Conservation (phyloP, 2,329 filamentous ascomycete species). For the Drechmeria coniospora region DNA sequence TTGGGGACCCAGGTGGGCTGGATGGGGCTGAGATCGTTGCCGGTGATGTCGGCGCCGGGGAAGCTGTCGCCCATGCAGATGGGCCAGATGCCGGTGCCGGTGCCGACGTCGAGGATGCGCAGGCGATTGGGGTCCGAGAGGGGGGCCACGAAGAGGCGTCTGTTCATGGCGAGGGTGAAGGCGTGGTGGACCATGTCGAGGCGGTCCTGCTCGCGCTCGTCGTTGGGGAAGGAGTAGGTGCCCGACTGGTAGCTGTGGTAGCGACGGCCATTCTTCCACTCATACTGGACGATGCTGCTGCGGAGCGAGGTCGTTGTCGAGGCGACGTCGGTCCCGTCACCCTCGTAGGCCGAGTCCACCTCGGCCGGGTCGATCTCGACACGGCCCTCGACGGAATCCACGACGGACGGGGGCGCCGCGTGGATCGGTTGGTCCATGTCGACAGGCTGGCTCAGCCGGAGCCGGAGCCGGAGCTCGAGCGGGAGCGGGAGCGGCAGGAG, state of each 20-base stretch:
- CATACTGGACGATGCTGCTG: conserved; percentile 18
- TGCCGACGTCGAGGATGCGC: conserved; percentile 28
- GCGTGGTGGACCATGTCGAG: conserved; percentile 23
- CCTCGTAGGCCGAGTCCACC: conserved; percentile 5
- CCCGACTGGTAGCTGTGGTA: conserved; percentile 24
- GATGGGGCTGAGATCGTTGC: conserved; percentile 26
- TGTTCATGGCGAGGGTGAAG: conserved; percentile 15
- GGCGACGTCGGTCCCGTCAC: conserved; percentile 3
- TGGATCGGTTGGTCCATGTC: too few relatives aligned
- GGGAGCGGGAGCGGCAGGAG: too few relatives aligned
- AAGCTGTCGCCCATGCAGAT: conserved; percentile 25
- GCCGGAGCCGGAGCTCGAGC: too few relatives aligned
- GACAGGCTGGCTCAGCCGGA: too few relatives aligned
- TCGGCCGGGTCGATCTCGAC: conserved; percentile 4
- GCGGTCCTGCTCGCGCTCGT: conserved; percentile 21
- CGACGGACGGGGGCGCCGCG: background rate
- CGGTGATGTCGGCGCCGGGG: conserved; percentile 20
- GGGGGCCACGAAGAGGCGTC: conserved; percentile 20
- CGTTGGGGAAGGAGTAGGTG: conserved; percentile 21
- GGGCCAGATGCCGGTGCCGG: conserved; percentile 32
- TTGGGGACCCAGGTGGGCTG: conserved; percentile 34
- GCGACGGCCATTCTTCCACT: conserved; percentile 23
- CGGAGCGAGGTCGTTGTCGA: conserved; percentile 12
- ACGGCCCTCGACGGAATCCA: too few relatives aligned
- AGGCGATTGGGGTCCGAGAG: conserved; percentile 19